phyloP scores from a whole-genome alignment of 2,329 filamentous ascomycete genomes.

The Colletotrichum viniferum region DNA sequence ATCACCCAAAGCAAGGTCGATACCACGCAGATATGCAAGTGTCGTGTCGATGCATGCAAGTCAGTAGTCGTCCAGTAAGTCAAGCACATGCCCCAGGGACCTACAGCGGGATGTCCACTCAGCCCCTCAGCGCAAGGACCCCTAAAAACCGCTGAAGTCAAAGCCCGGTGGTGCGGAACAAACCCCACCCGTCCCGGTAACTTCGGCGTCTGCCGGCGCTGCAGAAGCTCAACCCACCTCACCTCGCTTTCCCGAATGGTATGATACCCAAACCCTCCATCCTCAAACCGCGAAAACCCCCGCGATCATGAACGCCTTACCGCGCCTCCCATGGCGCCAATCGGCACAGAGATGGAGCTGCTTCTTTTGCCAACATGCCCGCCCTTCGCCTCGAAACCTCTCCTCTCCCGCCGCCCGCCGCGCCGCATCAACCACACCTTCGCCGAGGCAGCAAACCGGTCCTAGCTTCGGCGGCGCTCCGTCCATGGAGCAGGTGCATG shows the following conservation, averaged over 20 bases:
- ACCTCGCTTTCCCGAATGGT: constrained; percentile 1
- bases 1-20: neutral
- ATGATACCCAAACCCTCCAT: neutral
- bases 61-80: neutral
- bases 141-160: neutral
- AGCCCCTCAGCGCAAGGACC: neutral
- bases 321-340: constrained; percentile 38
- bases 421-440: constrained; percentile 32
- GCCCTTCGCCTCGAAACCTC: constrained; percentile 28
- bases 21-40: neutral
- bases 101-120: neutral
- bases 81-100: neutral
- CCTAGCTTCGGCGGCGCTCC: constrained; percentile 25
- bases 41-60: neutral
- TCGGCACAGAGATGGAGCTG: constrained; percentile 37
- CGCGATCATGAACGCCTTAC: constrained; percentile 43
- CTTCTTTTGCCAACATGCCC: constrained; percentile 40
- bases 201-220: neutral
- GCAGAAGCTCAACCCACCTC: neutral
- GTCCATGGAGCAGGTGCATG: constrained; percentile 67
- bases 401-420: constrained; percentile 21
- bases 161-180: constrained; percentile 6
- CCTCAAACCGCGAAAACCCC: neutral
- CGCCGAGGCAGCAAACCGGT: constrained; percentile 31
- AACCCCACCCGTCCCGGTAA: neutral